phyloP scores from a whole-genome alignment of 2,329 filamentous ascomycete species.

The Rhinocladiella similis region DNA sequence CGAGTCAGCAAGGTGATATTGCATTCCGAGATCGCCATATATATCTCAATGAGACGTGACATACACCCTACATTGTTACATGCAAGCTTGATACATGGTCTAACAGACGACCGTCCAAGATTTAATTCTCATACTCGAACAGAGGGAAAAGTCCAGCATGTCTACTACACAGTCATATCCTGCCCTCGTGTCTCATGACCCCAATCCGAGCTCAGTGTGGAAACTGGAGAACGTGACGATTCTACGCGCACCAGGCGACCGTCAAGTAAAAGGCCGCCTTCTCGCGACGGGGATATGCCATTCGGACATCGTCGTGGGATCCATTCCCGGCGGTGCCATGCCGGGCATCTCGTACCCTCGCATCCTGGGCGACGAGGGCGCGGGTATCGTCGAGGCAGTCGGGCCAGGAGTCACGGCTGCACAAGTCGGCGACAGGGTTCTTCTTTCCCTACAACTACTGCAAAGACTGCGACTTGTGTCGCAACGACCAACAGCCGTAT shows the following conservation, averaged over 20 bases:
- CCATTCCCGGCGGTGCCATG: conserved; percentile 33
- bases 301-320: conserved; percentile 52
- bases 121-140: no score
- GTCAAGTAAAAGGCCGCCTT: conserved; percentile 56
- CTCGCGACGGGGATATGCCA: conserved; percentile 58
- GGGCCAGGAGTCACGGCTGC: not conserved
- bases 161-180: conserved; percentile 6
- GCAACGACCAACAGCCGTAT: conserved; percentile 49
- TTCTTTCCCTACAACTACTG: conserved; percentile 52
- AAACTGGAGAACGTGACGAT: conserved; percentile 13
- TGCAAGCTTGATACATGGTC: no score
- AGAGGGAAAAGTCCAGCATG: no score
- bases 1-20: no score
- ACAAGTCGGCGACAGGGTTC: conserved; percentile 24
- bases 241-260: conserved; percentile 3
- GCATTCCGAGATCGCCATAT: no score
- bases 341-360: conserved; percentile 35
- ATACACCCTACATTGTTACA: no score
- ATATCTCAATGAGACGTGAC: no score
- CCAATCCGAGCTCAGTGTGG: conserved; percentile 11
- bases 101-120: no score
- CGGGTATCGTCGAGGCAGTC: conserved; percentile 4
- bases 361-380: conserved; percentile 19
- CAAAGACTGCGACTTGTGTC: conserved; percentile 49
- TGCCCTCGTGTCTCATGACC: conserved; percentile 10